Base-by-base conservation (phyloP, 2,329 filamentous ascomycete species). In the Grosmannia huntii region DNA sequence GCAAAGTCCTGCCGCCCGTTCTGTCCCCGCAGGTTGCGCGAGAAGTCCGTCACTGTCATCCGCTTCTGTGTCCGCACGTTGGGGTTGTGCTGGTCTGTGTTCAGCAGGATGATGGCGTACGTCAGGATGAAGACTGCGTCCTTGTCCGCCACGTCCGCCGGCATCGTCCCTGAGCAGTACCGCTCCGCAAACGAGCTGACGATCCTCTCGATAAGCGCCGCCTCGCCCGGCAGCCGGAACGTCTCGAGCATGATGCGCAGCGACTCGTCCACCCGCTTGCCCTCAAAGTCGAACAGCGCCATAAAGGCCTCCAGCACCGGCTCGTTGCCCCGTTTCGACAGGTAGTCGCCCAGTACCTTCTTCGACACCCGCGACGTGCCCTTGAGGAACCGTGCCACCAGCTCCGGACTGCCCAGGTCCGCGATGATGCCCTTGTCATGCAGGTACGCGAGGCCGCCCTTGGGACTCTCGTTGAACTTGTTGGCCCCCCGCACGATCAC, bases 61-160 rank as follows among this genome's bases (percentile, higher is more conserved):
- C 92, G 88, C 67, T 87, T 88, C 65, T 84, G 76, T 1, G 79
- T 72, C 64, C 83, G 90, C 62, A 97, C 72, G 65, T 96, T 97
- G 0, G 90, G 91, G 67, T 95, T 99, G 70, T 97, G 94, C 66
- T 95, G 87, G 68, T 99, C 94, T 1, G 92, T 96, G 68, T 99
- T 99, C 59, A 99, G 76, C 83, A 99, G 90, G 70, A 99, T 96
- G 66, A 96, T 95, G 44, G 91, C 94, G 68, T 99, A 99, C 0
- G 89, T 92, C 56, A 99, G 76, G 53, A 99, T 84, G 66, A 89
- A 99, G 25, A 94, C 85, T 9, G 90, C 84, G 69, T 99, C 94
- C 65, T 89, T 87, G 66, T 95, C 85, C 7, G 85, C 87, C 62
- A 97, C 84, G 25, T 85, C 87, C 57, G 87, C 81, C 0, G 88